A percentile compares a stretch with the other conserved stretches of the same genome.
Evolutionary conservation across 176 grass and related monocot genomes (phyloP).

Genomic region (Raddia distichophylla): DNA sequence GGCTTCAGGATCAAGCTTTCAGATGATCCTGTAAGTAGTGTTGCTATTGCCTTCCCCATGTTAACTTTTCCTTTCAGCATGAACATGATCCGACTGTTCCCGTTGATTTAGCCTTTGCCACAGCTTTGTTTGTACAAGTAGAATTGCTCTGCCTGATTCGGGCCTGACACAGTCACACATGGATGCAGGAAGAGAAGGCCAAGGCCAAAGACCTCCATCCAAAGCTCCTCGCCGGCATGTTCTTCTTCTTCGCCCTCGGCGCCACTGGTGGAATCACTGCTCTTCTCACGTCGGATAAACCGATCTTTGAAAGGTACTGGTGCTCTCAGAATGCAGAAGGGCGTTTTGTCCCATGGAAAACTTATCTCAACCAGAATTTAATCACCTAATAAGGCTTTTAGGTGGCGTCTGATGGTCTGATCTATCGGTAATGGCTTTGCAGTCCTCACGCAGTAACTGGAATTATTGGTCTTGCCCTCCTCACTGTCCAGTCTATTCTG

Average conservation of each 20-base stretch:
- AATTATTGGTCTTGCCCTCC: conserved; percentile 62
- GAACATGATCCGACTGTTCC: neutral
- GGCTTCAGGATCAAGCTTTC: conserved; percentile 93
- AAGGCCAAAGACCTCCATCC: conserved; percentile 95
- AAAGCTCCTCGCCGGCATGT: conserved; percentile 91
- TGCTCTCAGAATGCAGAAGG: neutral
- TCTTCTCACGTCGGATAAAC: conserved; percentile 81
- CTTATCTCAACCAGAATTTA: neutral
- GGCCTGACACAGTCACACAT: neutral
- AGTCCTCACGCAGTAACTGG: conserved; percentile 86
- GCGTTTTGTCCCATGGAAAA: neutral
- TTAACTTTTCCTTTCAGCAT: neutral
- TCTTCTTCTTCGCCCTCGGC: conserved; percentile 92
- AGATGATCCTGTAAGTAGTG: conserved; percentile 66
- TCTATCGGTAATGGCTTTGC: conserved; percentile 7
- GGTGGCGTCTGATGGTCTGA: neutral
- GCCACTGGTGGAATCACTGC: conserved; percentile 83
- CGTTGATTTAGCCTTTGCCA: too few species aligned
- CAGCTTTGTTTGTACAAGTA: too few species aligned
- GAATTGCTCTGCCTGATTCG: too few species aligned
- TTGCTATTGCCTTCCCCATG: neutral
- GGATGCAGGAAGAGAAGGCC: conserved; percentile 81
- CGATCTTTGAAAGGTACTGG: conserved; percentile 91
- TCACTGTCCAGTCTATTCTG: conserved; percentile 78
- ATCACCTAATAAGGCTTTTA: neutral